These are phyloP conservation scores for Dactylellina haptotyla DNA, from an alignment of 2,329 filamentous ascomycete species.

Conservation along the genomic window DNA sequence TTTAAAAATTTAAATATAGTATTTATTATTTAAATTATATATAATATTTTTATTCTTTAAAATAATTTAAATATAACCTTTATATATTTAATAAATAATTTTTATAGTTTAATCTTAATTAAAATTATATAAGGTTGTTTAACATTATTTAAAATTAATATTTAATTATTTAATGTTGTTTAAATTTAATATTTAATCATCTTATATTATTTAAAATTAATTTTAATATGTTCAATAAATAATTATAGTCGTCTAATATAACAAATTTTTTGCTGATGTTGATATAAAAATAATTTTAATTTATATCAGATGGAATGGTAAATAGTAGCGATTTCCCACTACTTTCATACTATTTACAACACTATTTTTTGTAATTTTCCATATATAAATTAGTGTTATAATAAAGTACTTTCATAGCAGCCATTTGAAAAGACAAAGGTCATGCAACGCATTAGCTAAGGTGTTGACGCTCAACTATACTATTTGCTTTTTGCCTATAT, in stretches of 20 bases:
- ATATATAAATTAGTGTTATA: too few relatives aligned
- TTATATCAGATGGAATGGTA: conserved; percentile 4
- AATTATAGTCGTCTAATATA: background rate
- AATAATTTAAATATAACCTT: background rate
- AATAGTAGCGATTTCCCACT: background rate
- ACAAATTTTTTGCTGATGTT: background rate
- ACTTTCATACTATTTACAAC: background rate
- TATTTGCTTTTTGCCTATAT: too few relatives aligned
- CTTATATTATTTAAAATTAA: background rate
- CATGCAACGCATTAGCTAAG: too few relatives aligned
- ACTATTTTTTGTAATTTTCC: background rate
- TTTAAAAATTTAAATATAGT: background rate
- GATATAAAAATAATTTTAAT: background rate
- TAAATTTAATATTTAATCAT: background rate
- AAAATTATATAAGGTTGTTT: background rate
- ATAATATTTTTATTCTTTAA: background rate
- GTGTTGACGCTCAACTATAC: too few relatives aligned
- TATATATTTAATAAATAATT: background rate
- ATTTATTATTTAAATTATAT: background rate
- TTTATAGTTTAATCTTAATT: background rate
- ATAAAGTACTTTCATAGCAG: too few relatives aligned
- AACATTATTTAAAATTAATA: background rate
- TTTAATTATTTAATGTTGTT: background rate
- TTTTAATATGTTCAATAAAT: background rate
- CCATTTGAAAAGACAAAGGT: too few relatives aligned